A percentile compares a stretch with the other conserved stretches of the same genome.
These are phyloP conservation scores for Achaetomium macrosporum DNA, from an alignment of 2,329 filamentous ascomycete species.

Conservation along the genomic window DNA sequence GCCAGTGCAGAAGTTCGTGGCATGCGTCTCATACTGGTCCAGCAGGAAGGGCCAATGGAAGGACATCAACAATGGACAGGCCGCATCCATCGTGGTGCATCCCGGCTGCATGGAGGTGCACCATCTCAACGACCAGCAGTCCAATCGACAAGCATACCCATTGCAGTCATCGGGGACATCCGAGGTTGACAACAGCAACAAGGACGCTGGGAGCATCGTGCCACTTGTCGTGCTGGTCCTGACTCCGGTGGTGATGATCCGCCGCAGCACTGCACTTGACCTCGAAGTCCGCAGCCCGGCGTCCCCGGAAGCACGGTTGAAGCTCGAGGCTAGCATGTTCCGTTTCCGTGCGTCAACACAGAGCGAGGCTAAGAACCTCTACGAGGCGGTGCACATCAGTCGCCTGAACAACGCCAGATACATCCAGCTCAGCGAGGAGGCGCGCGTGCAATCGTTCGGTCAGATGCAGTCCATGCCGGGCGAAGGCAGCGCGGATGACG, in stretches of 20 bases:
- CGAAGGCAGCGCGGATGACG: constrained; percentile 37
- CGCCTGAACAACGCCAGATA: constrained; percentile 92
- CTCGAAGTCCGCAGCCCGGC: constrained; percentile 89
- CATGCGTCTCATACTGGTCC: constrained; percentile 57
- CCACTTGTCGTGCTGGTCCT: constrained; percentile 70
- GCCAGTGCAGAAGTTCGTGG: constrained; percentile 41
- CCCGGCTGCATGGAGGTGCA: constrained; percentile 56
- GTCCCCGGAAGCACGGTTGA: constrained; percentile 63
- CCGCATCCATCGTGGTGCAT: constrained; percentile 50
- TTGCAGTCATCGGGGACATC: constrained; percentile 32
- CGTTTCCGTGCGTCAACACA: constrained; percentile 79
- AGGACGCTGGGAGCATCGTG: constrained; percentile 31
- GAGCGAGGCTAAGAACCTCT: constrained; percentile 75
- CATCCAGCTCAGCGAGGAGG: constrained; percentile 61
- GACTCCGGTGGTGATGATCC: constrained; percentile 83
- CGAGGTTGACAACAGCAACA: constrained; percentile 28
- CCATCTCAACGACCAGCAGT: constrained; percentile 33
- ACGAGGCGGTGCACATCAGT: constrained; percentile 78
- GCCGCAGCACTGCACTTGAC: constrained; percentile 86
- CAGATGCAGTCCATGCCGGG: constrained; percentile 46
- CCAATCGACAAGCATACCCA: constrained; percentile 30
- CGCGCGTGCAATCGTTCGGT: constrained; percentile 65
- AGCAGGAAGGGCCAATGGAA: constrained; percentile 56
- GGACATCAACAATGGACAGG: constrained; percentile 45
- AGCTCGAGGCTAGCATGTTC: constrained; percentile 65